Conservation (phyloP, 257 asterid genomes). For the Fraxinus excelsior region DNA sequence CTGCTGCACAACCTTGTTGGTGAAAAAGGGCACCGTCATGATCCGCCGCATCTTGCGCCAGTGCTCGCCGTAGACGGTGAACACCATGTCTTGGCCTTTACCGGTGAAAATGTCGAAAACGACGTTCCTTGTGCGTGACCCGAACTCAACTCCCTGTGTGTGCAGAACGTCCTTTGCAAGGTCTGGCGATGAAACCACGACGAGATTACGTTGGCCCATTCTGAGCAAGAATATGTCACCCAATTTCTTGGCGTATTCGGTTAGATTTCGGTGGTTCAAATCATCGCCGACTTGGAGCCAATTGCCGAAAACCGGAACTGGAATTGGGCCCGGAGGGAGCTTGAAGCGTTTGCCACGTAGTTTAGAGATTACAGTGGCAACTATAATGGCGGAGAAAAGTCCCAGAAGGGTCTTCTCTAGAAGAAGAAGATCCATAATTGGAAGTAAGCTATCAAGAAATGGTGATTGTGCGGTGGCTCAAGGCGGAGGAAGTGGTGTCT, state of each 20-base stretch:
- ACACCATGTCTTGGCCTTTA: conserved; percentile 91
- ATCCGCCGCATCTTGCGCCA: conserved; percentile 96
- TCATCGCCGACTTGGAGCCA: conserved; percentile 93
- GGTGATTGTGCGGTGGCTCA: neutral
- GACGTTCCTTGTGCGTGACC: conserved; percentile 82
- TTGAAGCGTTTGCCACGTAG: conserved; percentile 65
- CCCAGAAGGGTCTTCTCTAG: conserved; percentile 69
- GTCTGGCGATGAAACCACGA: conserved; percentile 81
- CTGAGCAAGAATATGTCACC: conserved; percentile 75
- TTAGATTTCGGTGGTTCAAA: conserved; percentile 76
- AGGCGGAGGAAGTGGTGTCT: conserved; percentile 2
- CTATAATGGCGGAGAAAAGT: conserved; percentile 62
- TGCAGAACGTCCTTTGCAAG: conserved; percentile 79
- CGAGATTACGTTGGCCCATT: conserved; percentile 92
- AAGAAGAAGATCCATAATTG: conserved; percentile 67
- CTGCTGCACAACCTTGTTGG: conserved; percentile 87
- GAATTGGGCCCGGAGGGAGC: conserved; percentile 89
- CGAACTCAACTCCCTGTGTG: conserved; percentile 93
- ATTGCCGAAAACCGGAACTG: conserved; percentile 82
- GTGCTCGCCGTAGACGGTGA: conserved; percentile 92
- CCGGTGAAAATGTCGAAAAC: conserved; percentile 92
- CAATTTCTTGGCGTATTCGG: conserved; percentile 61
- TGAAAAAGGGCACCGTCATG: conserved; percentile 91
- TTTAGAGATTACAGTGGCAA: conserved; percentile 61
- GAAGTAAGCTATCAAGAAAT: neutral